Evolutionary conservation across 371 early-diverging fungal genomes (phyloP).

Genomic region (Syncephalastrum contaminatum): DNA sequence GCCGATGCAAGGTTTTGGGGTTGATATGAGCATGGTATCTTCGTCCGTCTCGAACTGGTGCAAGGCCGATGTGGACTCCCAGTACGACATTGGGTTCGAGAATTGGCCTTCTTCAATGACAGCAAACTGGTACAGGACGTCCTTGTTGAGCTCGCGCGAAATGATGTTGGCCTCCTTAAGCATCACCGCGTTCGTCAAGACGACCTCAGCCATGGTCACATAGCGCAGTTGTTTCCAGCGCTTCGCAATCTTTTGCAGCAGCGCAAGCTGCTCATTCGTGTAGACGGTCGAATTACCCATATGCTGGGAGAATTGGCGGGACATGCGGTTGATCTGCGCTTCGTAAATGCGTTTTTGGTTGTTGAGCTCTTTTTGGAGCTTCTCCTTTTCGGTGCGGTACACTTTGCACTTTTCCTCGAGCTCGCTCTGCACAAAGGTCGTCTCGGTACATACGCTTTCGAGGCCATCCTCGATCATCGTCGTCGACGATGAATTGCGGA

Average conservation of each 20-base stretch:
- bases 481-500: conserved; percentile 7
- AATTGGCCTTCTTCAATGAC: conserved; percentile 60
- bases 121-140: conserved; percentile 80
- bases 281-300: conserved; percentile 17
- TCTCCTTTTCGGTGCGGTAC: conserved; percentile 38
- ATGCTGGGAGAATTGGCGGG: conserved; percentile 28
- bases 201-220: conserved; percentile 72
- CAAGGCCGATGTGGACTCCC: conserved; percentile 60
- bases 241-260: conserved; percentile 10
- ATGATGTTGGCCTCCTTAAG: conserved; percentile 90
- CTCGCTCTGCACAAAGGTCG: conserved; percentile 25
- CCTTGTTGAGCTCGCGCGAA: conserved; percentile 73
- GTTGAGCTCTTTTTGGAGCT: conserved; percentile 49
- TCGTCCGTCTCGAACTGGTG: conserved; percentile 60
- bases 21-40: conserved; percentile 42
- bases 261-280: conserved; percentile 28
- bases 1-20: conserved; percentile 57
- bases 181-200: conserved; percentile 66
- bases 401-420: conserved; percentile 53
- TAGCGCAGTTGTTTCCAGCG: conserved; percentile 66
- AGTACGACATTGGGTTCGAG: conserved; percentile 55
- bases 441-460: conserved; percentile 44
- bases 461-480: conserved; percentile 38
- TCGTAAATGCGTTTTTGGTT: conserved; percentile 58
- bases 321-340: conserved; percentile 53